Evolutionary conservation across 352 stramenopile species (phyloP).

Genomic region (Pythium aristosporum): DNA sequence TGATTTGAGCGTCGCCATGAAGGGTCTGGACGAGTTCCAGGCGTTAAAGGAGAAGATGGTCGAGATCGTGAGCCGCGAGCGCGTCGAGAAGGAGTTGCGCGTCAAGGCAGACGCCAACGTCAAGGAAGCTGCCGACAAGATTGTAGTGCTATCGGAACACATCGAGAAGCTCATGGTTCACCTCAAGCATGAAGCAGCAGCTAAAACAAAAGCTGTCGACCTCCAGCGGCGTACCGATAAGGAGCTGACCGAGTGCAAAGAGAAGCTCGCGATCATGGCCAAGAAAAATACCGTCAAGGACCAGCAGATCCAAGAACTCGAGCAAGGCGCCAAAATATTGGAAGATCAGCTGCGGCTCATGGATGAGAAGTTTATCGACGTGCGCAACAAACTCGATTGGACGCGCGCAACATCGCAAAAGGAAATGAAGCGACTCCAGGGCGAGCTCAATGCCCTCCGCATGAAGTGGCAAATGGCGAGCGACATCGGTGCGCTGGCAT

Average conservation of each 20-base stretch:
- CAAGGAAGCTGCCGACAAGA: conserved; percentile 79
- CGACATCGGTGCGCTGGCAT: conserved; percentile 43
- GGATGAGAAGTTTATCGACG: conserved; percentile 97
- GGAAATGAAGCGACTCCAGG: conserved; percentile 71
- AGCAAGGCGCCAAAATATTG: conserved; percentile 92
- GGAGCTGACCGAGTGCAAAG: conserved; percentile 67
- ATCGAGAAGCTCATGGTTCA: conserved; percentile 97
- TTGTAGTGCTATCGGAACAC: conserved; percentile 91
- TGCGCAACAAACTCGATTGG: conserved; percentile 96
- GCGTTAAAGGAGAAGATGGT: conserved; percentile 73
- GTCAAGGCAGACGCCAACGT: conserved; percentile 59
- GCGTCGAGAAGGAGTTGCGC: conserved; percentile 87
- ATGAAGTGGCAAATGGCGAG: conserved; percentile 80
- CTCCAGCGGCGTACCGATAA: conserved; percentile 76
- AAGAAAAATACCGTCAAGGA: conserved; percentile 89
- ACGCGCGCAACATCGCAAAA: conserved; percentile 85
- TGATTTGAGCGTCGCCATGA: conserved; percentile 50
- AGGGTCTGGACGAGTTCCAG: conserved; percentile 55
- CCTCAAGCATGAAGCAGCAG: conserved; percentile 93
- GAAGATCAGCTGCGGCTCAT: conserved; percentile 96
- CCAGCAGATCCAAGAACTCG: conserved; percentile 85
- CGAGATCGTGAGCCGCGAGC: conserved; percentile 75
- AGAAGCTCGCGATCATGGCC: conserved; percentile 51
- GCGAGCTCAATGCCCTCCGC: conserved; percentile 57
- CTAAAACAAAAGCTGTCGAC: conserved; percentile 89